A percentile compares a stretch with the other conserved stretches of the same genome.
phyloP scores from a whole-genome alignment of 2,329 filamentous ascomycete genomes.

The Xylariaceae sp. region DNA sequence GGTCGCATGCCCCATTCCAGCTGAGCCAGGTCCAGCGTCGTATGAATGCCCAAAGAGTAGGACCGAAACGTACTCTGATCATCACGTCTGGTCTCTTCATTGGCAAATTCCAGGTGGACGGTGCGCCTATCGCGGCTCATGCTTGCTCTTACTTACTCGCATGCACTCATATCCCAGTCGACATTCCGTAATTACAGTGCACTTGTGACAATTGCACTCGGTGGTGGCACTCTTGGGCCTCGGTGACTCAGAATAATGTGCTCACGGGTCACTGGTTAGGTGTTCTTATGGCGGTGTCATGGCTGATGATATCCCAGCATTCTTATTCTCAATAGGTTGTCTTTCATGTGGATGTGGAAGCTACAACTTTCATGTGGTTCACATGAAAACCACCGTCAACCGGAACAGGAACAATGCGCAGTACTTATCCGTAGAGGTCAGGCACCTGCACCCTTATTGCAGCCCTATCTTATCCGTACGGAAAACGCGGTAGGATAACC shows the following conservation, averaged over 20 bases:
- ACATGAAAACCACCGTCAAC: too few relatives aligned
- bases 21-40: background rate
- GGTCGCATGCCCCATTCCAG: background rate
- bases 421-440: background rate
- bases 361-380: too few relatives aligned
- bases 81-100: background rate
- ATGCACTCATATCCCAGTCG: too few relatives aligned
- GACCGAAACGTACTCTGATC: background rate
- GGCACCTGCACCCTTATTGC: background rate
- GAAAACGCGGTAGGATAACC: background rate
- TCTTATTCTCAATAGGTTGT: background rate
- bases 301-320: background rate
- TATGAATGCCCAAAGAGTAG: background rate
- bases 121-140: too few relatives aligned
- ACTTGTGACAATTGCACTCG: too few relatives aligned
- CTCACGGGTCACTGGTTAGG: background rate
- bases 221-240: too few relatives aligned
- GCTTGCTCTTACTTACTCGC: too few relatives aligned
- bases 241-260: background rate
- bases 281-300: background rate
- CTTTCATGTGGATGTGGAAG: too few relatives aligned
- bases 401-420: background rate
- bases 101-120: background rate
- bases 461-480: background rate
- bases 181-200: too few relatives aligned